Evolutionary conservation across 2,329 filamentous ascomycete species (phyloP), one percentile per base, ranked within the genome.

Genomic region (Phoma sp.): DNA sequence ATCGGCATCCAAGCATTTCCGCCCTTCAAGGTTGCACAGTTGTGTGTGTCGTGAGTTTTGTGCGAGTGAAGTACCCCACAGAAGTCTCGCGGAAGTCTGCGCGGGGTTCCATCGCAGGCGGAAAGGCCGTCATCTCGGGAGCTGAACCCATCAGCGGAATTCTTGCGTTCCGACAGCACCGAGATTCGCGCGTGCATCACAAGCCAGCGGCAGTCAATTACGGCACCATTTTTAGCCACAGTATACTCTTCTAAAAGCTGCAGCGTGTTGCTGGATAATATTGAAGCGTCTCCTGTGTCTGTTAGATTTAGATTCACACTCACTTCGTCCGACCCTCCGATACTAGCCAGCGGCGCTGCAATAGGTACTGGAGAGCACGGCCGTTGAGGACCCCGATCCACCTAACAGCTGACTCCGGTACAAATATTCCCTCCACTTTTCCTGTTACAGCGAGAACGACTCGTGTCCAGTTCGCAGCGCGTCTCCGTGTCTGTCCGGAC

Each of bases 361-460:
- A 40, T 50, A 49, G 27, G 27, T 7, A 9, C 38, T 50, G 44
- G 24, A 47, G 43, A 56, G 52, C 58, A 59, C 61, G 56, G 56
- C 52, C 56, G 44, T 47, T 52, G 47, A 49, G 33, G 18, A 29
- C 32, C 42, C 47, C 53, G 54, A 44, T 58, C 62, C 59, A 64
- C 45, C 54, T 33, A 55, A 57, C 61, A 54, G 55, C 55, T 55
- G 57, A 58, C 57, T 52, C 50, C 45, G 46, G 32, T 62, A 60
- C 62, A 64, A 70, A 65, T 65, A 66, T 64, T 66, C 58, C 54
- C 51, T 48, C 58, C 67, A 63, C 64, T 62, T 67, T 61, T 59
- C 59, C 65, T 46, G 57, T 66, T 71, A 47, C 62, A 64, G 57
- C 32, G 59, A 51, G 45, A 48, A 42, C 49, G 58, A 60, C 58